Base-by-base conservation (phyloP, 192 early-diverging fungal genomes). In the Podochytrium sp. region DNA sequence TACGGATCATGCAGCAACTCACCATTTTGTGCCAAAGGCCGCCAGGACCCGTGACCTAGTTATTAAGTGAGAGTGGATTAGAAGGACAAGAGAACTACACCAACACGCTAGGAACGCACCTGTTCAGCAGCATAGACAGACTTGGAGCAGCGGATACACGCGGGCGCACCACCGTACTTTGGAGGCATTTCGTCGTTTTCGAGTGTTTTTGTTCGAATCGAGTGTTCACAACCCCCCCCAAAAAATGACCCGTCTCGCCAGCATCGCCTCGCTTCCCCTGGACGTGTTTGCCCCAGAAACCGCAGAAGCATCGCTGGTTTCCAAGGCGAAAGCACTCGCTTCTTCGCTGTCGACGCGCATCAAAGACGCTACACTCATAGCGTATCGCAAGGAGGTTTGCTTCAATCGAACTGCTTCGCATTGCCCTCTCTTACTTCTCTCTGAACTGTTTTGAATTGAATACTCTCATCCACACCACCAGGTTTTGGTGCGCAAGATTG, bases 71-170 rank as follows among this genome's bases (percentile, higher is more conserved):
- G 51, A 0, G 37, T 20, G 30, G n/a, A n/a, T n/a, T n/a, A n/a
- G n/a, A n/a, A 67, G 43, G 25, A 47, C 47, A 49, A 50, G 43
- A 6, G 18, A 14, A 67, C 39, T 12, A 5, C 27, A 5, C 10
- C 33, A 33, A 33, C 23, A 61, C 23, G 23, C 47, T 1, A 12
- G 39, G 7, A 27, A 18, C 38, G 30, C 5, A 75, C 76, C 70
- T 83, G 81, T 47, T 83, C 81, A 30, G 81, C 81, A 55, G 73
- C 52, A 59, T 83, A 83, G 23, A 83, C 82, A 1, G 76, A 51
- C 64, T 83, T 78, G 10, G n/a, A n/a, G 67, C 82, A 83, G 2
- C 79, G 76, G 3, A 74, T 67, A 50, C 82, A 83, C 39, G 67
- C 27, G 16, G 79, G 76, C 40, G 80, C 64, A 12, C 77, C 80